A percentile compares a stretch with the other conserved stretches of the same genome.
Conservation (phyloP, 805 yeast species). For the Nakazawaea wickerhamii region DNA sequence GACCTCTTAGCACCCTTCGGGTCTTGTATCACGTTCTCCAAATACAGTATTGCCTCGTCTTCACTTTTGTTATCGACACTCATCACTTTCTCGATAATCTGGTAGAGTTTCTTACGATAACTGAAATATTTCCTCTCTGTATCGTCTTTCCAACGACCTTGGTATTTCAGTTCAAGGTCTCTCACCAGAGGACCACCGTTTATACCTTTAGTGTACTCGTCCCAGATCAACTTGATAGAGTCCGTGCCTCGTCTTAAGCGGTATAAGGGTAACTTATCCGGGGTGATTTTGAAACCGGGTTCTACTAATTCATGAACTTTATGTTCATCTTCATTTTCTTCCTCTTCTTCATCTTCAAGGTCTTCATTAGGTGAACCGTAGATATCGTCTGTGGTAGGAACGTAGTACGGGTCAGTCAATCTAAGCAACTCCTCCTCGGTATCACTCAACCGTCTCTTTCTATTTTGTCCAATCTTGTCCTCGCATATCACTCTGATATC, state of each 20-base stretch:
- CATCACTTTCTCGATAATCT: constrained; percentile 12
- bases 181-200: constrained; percentile 35
- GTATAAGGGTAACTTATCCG: constrained; percentile 7
- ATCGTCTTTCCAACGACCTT: constrained; percentile 34
- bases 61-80: constrained; percentile 1
- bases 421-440: constrained; percentile 13
- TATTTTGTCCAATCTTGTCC: neutral
- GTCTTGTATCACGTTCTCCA: constrained; percentile 7
- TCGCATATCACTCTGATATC: constrained; percentile 8
- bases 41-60: constrained; percentile 8
- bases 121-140: constrained; percentile 13
- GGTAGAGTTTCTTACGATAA: constrained; percentile 10
- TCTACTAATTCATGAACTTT: constrained; percentile 1
- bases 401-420: constrained; percentile 11
- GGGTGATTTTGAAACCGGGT: neutral
- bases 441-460: neutral
- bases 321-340: neutral
- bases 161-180: constrained; percentile 33
- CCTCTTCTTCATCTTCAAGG: constrained; percentile 1
- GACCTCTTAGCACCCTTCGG: constrained; percentile 1
- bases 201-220: constrained; percentile 34
- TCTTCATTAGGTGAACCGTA: constrained; percentile 3
- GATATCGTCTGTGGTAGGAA: constrained; percentile 4
- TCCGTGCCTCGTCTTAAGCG: constrained; percentile 10
- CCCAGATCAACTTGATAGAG: constrained; percentile 10